Percentiles rank a stretch among this genome's conserved stretches.
Evolutionary conservation across 2,329 filamentous ascomycete genomes (phyloP).

Genomic region (Lasiodiplodia citricola): DNA sequence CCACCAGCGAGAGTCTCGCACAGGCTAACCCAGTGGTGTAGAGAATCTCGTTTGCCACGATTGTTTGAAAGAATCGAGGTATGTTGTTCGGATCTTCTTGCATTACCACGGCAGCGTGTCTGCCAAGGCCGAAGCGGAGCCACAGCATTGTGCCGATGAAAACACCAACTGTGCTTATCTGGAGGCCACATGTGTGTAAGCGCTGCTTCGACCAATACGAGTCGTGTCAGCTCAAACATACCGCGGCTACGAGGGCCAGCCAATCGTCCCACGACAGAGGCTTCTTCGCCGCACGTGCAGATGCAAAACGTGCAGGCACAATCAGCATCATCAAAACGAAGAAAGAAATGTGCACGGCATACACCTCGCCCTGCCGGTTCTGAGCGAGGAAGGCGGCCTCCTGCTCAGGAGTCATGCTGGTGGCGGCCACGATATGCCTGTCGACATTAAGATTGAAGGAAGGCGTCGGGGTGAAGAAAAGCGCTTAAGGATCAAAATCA

Average conservation of each 20-base stretch:
- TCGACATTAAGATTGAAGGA: background rate
- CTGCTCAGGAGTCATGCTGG: background rate
- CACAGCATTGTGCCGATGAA: background rate
- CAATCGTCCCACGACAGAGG: background rate
- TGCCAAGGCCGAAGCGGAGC: background rate
- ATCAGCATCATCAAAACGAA: background rate
- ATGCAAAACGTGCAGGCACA: background rate
- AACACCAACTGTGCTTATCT: background rate
- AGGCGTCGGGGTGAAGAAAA: background rate
- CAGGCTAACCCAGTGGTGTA: background rate
- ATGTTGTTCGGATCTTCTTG: background rate
- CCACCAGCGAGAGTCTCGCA: background rate
- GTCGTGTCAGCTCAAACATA: background rate
- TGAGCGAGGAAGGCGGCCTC: background rate
- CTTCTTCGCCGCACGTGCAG: background rate
- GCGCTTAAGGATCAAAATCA: background rate
- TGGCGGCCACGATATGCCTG: background rate
- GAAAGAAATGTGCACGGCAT: background rate
- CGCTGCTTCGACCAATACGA: background rate
- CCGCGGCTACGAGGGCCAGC: background rate
- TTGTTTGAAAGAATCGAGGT: background rate
- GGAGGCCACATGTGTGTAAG: background rate
- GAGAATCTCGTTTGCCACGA: background rate
- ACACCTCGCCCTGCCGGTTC: background rate
- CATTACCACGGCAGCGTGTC: background rate